These are phyloP conservation scores for Aspergillus glaucus DNA, from an alignment of 2,329 filamentous ascomycete genomes.

Conservation along the genomic window DNA sequence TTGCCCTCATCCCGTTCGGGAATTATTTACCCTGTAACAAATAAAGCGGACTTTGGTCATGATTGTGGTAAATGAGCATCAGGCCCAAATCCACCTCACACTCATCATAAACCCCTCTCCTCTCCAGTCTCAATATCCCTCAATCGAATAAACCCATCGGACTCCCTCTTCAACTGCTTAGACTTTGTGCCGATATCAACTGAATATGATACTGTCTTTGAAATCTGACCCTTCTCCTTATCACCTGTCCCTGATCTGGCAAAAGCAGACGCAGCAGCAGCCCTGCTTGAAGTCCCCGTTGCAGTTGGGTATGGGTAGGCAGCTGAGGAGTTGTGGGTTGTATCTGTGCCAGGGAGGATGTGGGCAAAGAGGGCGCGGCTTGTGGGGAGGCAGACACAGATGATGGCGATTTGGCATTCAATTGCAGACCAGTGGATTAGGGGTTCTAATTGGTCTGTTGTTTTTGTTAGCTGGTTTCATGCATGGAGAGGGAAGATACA, in stretches of 20 bases:
- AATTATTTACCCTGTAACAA: too few species aligned
- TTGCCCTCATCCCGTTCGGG: too few species aligned
- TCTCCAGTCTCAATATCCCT: background rate
- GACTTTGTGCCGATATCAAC: background rate
- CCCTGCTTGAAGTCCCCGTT: too few species aligned
- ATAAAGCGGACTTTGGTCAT: too few species aligned
- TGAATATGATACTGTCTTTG: background rate
- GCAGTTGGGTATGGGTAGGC: too few species aligned
- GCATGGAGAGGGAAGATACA: background rate
- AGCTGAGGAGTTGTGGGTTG: too few species aligned
- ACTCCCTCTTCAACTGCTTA: background rate
- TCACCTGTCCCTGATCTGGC: too few species aligned
- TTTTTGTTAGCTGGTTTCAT: background rate
- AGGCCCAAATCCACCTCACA: background rate
- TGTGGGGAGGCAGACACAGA: constrained; percentile 22
- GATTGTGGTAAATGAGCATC: background rate
- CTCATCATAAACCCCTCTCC: background rate
- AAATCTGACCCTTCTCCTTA: background rate
- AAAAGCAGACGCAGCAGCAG: too few species aligned
- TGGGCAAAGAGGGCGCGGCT: constrained; percentile 17
- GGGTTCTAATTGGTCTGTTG: background rate
- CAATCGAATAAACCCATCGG: background rate
- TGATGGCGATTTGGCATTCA: constrained; percentile 20
- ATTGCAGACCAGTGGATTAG: constrained; percentile 20
- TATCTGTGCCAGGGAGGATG: constrained; percentile 10